These are phyloP conservation scores for Pleoardoris graminearum DNA, from an alignment of 2,329 filamentous ascomycete genomes.

Conservation along the genomic window DNA sequence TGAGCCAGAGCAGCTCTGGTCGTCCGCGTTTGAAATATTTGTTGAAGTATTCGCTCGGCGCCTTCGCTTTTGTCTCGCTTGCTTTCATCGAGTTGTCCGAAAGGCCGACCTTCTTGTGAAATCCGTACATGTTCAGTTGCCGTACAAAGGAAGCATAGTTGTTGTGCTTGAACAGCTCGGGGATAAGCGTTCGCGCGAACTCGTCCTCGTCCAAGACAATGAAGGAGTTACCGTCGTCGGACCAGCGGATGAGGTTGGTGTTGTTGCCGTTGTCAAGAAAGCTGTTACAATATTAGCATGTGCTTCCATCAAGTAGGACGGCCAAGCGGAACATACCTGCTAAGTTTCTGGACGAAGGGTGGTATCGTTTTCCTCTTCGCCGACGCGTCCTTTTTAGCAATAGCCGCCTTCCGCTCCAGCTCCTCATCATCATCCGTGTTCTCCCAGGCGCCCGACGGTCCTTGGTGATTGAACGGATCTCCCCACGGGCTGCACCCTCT, in stretches of 20 bases:
- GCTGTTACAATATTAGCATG: constrained; percentile 54
- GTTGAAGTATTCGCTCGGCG: constrained; percentile 96
- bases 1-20: constrained; percentile 91
- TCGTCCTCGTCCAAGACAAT: constrained; percentile 95
- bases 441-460: constrained; percentile 57
- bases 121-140: constrained; percentile 64
- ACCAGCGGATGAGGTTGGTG: constrained; percentile 95
- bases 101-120: constrained; percentile 64
- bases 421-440: constrained; percentile 74
- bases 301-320: constrained; percentile 6
- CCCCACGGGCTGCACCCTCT: constrained; percentile 44
- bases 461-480: constrained; percentile 42
- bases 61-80: constrained; percentile 96
- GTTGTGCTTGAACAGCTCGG: constrained; percentile 77
- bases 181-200: constrained; percentile 73
- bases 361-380: constrained; percentile 94
- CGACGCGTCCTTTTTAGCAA: constrained; percentile 85
- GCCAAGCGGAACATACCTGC: constrained; percentile 68
- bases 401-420: constrained; percentile 75
- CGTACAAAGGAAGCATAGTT: constrained; percentile 79
- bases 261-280: constrained; percentile 94
- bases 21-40: constrained; percentile 93
- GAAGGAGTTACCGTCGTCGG: constrained; percentile 93
- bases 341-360: constrained; percentile 95
- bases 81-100: constrained; percentile 98